Percentiles rank a stretch among this genome's conserved stretches.
Conservation (phyloP, 2,329 filamentous ascomycete species). For the Fusarium pseudoanthophilum region DNA sequence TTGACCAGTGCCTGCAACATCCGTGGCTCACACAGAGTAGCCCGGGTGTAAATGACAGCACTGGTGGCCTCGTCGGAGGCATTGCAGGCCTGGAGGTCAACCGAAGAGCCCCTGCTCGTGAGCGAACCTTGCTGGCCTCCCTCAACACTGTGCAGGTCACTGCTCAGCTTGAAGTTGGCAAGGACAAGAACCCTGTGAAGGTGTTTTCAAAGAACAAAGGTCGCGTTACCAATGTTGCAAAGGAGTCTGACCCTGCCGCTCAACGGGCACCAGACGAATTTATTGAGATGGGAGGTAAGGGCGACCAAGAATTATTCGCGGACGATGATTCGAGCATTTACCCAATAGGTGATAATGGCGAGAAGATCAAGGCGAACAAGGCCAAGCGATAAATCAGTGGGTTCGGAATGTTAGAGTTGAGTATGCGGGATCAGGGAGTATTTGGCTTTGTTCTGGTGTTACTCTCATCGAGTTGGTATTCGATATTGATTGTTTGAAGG, state of each 20-base stretch:
- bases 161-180: conserved; percentile 64
- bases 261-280: conserved; percentile 79
- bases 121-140: conserved; percentile 85
- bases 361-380: conserved; percentile 47
- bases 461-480: neutral
- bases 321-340: conserved; percentile 68
- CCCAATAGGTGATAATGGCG: conserved; percentile 48
- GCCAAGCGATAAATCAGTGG: conserved; percentile 25
- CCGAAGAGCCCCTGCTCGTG: conserved; percentile 79
- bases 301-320: conserved; percentile 81
- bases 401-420: neutral
- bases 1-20: conserved; percentile 91
- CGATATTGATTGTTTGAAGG: conserved; percentile 6
- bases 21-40: conserved; percentile 81
- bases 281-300: conserved; percentile 84
- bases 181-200: conserved; percentile 71
- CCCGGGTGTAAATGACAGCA: conserved; percentile 81
- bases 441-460: conserved; percentile 16
- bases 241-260: conserved; percentile 74
- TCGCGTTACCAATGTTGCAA: conserved; percentile 51
- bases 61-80: conserved; percentile 89
- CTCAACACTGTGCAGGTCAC: conserved; percentile 77
- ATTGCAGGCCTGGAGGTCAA: conserved; percentile 85
- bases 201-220: conserved; percentile 77
- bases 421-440: neutral